Evolutionary conservation across 1,284 basidiomycete species (phyloP), one percentile per base, ranked within the genome.

Genomic region (Sanghuangporus sanghuang): DNA sequence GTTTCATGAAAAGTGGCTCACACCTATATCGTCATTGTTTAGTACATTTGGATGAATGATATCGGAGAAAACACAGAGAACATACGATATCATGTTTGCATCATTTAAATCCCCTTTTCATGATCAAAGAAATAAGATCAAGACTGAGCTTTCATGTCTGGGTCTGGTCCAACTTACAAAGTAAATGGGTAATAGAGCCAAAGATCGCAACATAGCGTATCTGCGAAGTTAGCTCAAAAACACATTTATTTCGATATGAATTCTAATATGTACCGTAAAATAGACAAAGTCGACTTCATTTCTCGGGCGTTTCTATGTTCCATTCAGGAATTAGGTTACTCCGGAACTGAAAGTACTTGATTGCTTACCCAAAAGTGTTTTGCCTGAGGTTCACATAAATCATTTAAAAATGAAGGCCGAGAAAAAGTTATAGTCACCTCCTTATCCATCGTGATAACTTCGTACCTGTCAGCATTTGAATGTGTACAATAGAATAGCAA

Each of bases 151-250:
- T 1, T 23, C 1, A 1, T 23, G 23, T 23, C 23, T 23, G 23
- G 23, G 23, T 23, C 23, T 23, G 23, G 23, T 23, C 6, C 49
- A 11, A 42, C 52, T 52, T 36, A 53, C 52, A 27, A 23, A 4
- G 9, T 5, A 54, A 18, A 1, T 14, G 14, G 1, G 49, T 21
- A 32, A 53, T 6, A 39, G 48, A 48, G 23, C 49, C 49, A 14
- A 61, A 21, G 35, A 61, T 61, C 40, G 49, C 59, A 6, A 53
- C n/a, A 36, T 61, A 61, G 6, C 59, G 59, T 12, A 53, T 61
- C 59, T 61, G 27, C n/a, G 16, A 27, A 21, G 44, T 46, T 46
- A 23, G 23, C 44, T 16, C 18, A 9, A 16, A n/a, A 6, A 46
- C 14, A 9, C 14, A 6, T 46, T 9, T 18, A n/a, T 6, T 18